phyloP scores from a whole-genome alignment of 352 stramenopile species.

The Globisporangium mamillatum region DNA sequence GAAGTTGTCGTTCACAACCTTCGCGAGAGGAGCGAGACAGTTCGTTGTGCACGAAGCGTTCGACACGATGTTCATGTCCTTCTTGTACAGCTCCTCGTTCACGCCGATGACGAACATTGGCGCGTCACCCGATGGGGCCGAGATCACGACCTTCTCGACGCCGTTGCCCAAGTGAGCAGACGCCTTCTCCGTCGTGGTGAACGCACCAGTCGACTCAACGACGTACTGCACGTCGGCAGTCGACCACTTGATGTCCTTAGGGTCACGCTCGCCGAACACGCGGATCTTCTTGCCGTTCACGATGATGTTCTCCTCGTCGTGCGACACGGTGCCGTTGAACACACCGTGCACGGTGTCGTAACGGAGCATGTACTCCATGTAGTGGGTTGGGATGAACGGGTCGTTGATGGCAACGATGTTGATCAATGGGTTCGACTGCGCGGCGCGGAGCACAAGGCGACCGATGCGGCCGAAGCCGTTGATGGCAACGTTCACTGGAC shows the following conservation, averaged over 20 bases:
- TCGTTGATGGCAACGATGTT: conserved; percentile 95
- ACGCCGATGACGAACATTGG: conserved; percentile 99
- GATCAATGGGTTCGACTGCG: conserved; percentile 83
- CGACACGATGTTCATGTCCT: conserved; percentile 95
- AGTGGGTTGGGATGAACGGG: conserved; percentile 94
- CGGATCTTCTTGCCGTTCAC: conserved; percentile 93
- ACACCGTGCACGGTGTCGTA: conserved; percentile 93
- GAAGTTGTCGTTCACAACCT: conserved; percentile 99
- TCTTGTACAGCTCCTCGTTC: conserved; percentile 95
- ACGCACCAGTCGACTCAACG: conserved; percentile 86
- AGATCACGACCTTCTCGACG: conserved; percentile 97
- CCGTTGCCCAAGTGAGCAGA: conserved; percentile 91
- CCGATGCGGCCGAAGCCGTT: conserved; percentile 99
- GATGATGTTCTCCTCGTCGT: conserved; percentile 85
- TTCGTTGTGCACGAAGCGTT: conserved; percentile 99
- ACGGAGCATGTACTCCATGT: conserved; percentile 96
- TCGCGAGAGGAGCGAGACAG: conserved; percentile 97
- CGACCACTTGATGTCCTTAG: conserved; percentile 92
- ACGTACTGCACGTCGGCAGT: conserved; percentile 92
- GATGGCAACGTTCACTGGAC: conserved; percentile 94
- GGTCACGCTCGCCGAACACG: conserved; percentile 94
- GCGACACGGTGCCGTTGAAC: conserved; percentile 84
- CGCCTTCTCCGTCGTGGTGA: conserved; percentile 89
- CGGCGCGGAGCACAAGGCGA: conserved; percentile 94
- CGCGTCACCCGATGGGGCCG: conserved; percentile 96